These are phyloP conservation scores for Trametes gibbosa DNA, from an alignment of 768 basidiomycete genomes.

Conservation along the genomic window DNA sequence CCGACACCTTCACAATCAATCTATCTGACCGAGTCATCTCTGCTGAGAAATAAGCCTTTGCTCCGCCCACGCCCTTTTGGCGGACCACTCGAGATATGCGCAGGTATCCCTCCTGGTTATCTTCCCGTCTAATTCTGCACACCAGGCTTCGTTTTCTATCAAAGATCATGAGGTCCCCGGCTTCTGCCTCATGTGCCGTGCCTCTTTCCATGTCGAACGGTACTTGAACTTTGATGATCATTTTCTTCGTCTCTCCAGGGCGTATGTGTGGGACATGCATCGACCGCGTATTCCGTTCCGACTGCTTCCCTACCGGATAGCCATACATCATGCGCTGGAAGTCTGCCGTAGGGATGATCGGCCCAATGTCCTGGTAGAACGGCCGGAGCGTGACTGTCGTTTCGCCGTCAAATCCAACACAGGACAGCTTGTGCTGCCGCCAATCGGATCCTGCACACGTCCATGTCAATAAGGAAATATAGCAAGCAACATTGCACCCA, in stretches of 20 bases:
- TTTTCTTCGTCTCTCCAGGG: constrained; percentile 33
- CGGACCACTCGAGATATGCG: constrained; percentile 38
- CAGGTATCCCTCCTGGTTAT: constrained; percentile 39
- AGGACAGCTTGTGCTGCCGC: constrained; percentile 46
- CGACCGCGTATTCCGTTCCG: constrained; percentile 20
- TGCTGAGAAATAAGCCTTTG: constrained; percentile 55
- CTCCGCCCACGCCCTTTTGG: constrained; percentile 39
- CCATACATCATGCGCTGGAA: constrained; percentile 32
- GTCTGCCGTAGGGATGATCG: constrained; percentile 29
- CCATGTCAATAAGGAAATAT: no score
- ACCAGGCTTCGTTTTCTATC: constrained; percentile 53
- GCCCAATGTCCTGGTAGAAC: constrained; percentile 29
- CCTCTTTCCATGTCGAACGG: constrained; percentile 26
- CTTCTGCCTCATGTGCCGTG: constrained; percentile 15
- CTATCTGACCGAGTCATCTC: constrained; percentile 46
- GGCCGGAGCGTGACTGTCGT: constrained; percentile 50
- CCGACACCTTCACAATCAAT: constrained; percentile 48
- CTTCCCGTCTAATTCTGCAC: constrained; percentile 38
- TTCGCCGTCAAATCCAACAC: constrained; percentile 42
- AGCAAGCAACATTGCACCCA: constrained; percentile 25
- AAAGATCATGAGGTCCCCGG: constrained; percentile 41
- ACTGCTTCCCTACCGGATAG: constrained; percentile 24
- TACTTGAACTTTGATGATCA: constrained; percentile 56
- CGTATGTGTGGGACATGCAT: constrained; percentile 22
- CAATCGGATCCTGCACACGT: constrained; percentile 30